Conservation (phyloP, 352 stramenopile species). For the Phytophthora nicotianae region DNA sequence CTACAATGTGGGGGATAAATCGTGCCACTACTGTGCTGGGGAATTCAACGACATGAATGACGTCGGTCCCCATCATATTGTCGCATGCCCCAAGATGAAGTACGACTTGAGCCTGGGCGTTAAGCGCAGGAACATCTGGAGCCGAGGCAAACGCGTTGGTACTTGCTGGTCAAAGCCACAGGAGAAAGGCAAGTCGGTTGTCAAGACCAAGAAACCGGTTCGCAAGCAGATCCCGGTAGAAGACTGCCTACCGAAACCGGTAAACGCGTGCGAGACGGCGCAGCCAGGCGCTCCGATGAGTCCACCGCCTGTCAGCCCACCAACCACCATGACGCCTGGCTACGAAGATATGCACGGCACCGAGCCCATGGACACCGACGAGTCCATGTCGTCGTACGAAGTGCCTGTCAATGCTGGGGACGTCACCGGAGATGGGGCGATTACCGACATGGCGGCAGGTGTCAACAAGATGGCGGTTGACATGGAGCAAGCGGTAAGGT, state of each 20-base stretch:
- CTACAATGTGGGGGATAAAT: background rate
- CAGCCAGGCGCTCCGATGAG: background rate
- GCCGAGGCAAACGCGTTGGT: no score
- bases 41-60: background rate
- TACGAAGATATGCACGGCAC: background rate
- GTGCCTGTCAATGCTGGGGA: background rate
- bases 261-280: background rate
- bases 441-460: background rate
- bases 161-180: no score
- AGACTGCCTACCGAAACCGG: background rate
- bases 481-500: background rate
- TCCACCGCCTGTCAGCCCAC: background rate
- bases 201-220: background rate
- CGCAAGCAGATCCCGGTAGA: background rate
- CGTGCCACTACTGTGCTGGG: background rate
- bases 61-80: background rate
- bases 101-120: no score
- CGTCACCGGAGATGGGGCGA: background rate
- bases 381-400: background rate
- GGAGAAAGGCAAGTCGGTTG: background rate
- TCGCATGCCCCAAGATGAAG: background rate
- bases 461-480: background rate
- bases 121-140: background rate
- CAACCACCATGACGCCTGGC: no score
- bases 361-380: background rate